Evolutionary conservation across 2,329 filamentous ascomycete genomes (phyloP).

Genomic region (Rhynchosporium graminicola): DNA sequence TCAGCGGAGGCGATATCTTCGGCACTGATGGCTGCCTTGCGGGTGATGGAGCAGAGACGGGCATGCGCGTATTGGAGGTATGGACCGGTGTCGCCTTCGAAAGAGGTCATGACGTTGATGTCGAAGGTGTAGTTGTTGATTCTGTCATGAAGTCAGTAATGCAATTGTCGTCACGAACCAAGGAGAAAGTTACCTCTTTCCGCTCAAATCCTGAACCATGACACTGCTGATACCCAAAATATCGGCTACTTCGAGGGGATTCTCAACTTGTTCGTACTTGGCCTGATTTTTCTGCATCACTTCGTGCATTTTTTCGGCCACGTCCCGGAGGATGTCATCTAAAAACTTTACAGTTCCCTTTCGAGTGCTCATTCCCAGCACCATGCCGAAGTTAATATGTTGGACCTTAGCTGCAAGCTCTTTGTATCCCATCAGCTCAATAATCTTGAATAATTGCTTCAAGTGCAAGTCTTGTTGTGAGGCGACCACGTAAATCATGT

Average conservation of each 20-base stretch:
- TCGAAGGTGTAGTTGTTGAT: constrained; percentile 73
- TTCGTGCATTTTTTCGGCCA: constrained; percentile 95
- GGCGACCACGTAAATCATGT: constrained; percentile 80
- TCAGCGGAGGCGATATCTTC: constrained; percentile 65
- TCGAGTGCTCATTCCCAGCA: constrained; percentile 69
- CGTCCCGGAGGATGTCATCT: constrained; percentile 72
- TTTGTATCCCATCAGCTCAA: constrained; percentile 68
- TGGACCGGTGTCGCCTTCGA: constrained; percentile 82
- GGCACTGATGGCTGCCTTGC: constrained; percentile 53
- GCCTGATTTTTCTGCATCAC: constrained; percentile 88
- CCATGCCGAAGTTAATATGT: constrained; percentile 76
- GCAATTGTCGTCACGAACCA: neutral
- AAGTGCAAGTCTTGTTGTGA: constrained; percentile 73
- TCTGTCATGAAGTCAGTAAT: constrained; percentile 40
- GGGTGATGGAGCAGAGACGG: constrained; percentile 65
- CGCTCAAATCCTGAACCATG: constrained; percentile 98
- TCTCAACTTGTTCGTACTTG: constrained; percentile 87
- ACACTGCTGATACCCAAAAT: constrained; percentile 89
- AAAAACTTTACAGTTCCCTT: constrained; percentile 75
- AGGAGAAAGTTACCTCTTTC: constrained; percentile 68
- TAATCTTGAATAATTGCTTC: constrained; percentile 74
- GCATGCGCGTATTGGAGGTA: constrained; percentile 84
- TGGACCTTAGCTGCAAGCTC: constrained; percentile 69
- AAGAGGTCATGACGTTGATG: constrained; percentile 79
- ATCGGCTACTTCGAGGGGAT: constrained; percentile 82